Evolutionary conservation across 345 rosid species (phyloP), one percentile per base, ranked within the genome.

Genomic region (Raphanus sativus): DNA sequence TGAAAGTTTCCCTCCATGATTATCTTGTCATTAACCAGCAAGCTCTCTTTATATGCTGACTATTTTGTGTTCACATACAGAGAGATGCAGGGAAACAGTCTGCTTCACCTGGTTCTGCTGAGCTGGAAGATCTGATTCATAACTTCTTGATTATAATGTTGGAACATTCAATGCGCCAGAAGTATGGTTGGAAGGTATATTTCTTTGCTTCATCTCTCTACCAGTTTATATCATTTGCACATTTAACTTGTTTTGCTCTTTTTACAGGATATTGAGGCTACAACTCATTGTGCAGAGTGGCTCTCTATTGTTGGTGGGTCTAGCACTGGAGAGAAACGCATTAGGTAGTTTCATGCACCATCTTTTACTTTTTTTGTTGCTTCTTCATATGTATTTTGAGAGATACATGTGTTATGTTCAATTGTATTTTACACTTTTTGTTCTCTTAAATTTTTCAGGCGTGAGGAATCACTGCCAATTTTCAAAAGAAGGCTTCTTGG

Each of bases 241-340:
- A 0, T 7, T 36, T 60, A 2, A 28, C 29, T 28, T 28, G 29
- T 28, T 2, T 28, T 28, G 59, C 65, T 67, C 42, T 61, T 83
- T 45, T 77, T 86, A 82, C 96, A 95, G 99, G 99, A 92, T 75
- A 86, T 92, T 86, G 99, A 95, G 85, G 93, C 98, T 67, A 87
- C 99, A 80, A 89, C 91, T 89, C 99, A 95, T 87, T 95, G 99
- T 92, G 99, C 98, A 60, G 99, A 95, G 76, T 92, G 99, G 99
- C 93, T 95, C 62, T 89, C 94, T 83, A 89, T 95, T 38, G 87
- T 91, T 78, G 99, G 99, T 74, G 99, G 99, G 62, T 95, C 96
- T 83, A 88, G 98, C 89, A 92, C 96, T 15, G 96, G 99, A 78
- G 96, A 92, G 65, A 94, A 91, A 82, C 83, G 99, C 65, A 83